Evolutionary conservation across 805 yeast genomes (phyloP), one percentile per base, ranked within the genome.

Genomic region (Ogataea paradorogensis): DNA sequence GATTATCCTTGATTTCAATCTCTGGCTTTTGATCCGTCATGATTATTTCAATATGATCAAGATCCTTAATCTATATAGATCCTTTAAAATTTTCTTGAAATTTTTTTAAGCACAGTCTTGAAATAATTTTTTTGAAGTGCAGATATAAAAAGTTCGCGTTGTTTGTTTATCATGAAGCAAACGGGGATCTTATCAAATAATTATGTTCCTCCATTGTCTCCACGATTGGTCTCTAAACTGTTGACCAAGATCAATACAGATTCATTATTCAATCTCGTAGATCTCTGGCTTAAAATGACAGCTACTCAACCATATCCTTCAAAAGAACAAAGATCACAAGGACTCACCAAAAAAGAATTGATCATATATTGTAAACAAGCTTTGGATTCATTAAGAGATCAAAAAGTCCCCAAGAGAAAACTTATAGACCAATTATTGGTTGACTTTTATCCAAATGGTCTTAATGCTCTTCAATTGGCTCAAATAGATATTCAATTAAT

Each of bases 401-500:
- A 37, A 37, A 50, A 42, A 15, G 36, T 41, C 1, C 40, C 59
- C 10, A 68, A 65, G 36, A 48, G 59, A 36, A 59, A 55, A 33
- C 46, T 67, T 15, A 62, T 78, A 5, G 78, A 78, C 42, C 55
- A 59, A 25, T 62, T 78, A n/a, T 43, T 76, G 7, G 66, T 58
- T 27, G 71, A 73, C 10, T 72, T 65, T 48, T 82, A 85, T 74
- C 62, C 71, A 1, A 50, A 59, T 5, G 88, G 88, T 0, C 56
- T 82, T 30, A 82, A 80, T 48, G 61, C 81, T 1, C 65, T 79
- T 13, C 95, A 85, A 54, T 54, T 80, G 28, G 81, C 93, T 0
- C 88, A 83, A 44, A 61, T 84, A 5, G 93, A 85, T 49, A 75
- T 82, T 38, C 84, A 81, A 48, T 53, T 73, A 30, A 64, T 84